phyloP scores from a whole-genome alignment of 2,329 filamentous ascomycete species.

The Colletotrichum sp. region DNA sequence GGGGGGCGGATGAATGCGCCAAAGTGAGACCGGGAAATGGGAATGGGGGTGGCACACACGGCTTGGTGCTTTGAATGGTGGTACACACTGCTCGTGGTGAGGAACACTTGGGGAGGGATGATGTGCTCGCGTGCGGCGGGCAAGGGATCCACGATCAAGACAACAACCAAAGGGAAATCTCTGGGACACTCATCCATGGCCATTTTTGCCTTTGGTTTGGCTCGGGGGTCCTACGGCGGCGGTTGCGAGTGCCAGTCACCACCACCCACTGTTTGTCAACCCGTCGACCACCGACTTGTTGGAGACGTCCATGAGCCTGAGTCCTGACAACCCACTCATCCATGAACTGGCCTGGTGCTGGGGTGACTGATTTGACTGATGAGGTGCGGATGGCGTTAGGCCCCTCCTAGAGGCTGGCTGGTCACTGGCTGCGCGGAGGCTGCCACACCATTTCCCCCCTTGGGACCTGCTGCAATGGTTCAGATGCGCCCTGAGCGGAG shows the following conservation, averaged over 20 bases:
- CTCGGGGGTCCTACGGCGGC: not conserved
- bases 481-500: constrained; percentile 17
- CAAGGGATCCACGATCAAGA: constrained; percentile 15
- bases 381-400: constrained; percentile 10
- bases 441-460: constrained; percentile 8
- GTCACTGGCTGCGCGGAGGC: constrained; percentile 2
- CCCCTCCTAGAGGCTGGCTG: not conserved
- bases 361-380: not conserved
- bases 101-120: not conserved
- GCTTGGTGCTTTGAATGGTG: not conserved
- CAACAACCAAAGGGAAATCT: not conserved
- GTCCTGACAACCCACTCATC: constrained; percentile 8
- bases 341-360: not conserved
- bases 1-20: constrained; percentile 6
- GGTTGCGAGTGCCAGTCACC: not conserved
- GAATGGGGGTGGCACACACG: not conserved
- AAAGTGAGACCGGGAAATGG: constrained; percentile 11
- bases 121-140: constrained; percentile 18
- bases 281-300: not conserved
- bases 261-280: not conserved
- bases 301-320: not conserved
- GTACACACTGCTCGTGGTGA: not conserved
- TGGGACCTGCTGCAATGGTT: constrained; percentile 3
- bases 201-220: not conserved
- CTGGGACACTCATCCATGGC: constrained; percentile 4